These are phyloP conservation scores for Lumnitzera racemosa DNA, from an alignment of 345 rosid genomes.

Conservation along the genomic window DNA sequence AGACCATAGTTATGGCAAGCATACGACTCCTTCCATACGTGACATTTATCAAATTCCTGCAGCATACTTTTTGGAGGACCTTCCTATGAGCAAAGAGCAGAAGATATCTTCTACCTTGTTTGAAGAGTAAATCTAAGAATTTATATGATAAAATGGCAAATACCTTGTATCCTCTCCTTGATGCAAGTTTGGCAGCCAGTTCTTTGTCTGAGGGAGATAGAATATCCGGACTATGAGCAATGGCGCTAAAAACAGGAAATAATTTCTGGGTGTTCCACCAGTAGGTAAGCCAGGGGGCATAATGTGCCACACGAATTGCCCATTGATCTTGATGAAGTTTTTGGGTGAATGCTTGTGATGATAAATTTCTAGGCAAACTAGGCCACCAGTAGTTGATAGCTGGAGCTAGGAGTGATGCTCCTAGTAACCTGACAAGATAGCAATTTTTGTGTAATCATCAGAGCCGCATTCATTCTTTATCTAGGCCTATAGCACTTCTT, in stretches of 20 bases:
- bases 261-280: conserved; percentile 22
- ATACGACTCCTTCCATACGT: too few relatives aligned
- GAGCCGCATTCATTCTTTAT: not conserved
- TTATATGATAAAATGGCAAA: not conserved
- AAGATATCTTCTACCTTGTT: too few relatives aligned
- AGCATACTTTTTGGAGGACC: too few relatives aligned
- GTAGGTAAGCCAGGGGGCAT: conserved; percentile 16
- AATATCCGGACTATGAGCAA: not conserved
- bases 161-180: not conserved
- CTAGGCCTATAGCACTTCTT: not conserved
- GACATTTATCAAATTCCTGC: too few relatives aligned
- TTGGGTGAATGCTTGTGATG: conserved; percentile 23
- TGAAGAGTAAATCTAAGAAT: not conserved
- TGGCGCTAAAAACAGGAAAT: conserved; percentile 8
- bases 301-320: conserved; percentile 15
- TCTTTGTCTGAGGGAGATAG: conserved; percentile 12
- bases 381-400: conserved; percentile 57
- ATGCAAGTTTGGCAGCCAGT: not conserved
- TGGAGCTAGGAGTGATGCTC: conserved; percentile 40
- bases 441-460: not conserved
- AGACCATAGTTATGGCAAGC: too few relatives aligned
- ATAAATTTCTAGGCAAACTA: conserved; percentile 33
- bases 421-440: conserved; percentile 32
- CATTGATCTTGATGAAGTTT: conserved; percentile 12
- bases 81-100: too few relatives aligned